Percentiles rank a stretch among this genome's conserved stretches.
Evolutionary conservation across 2,329 filamentous ascomycete genomes (phyloP).

Genomic region (Penicillium crustosum): DNA sequence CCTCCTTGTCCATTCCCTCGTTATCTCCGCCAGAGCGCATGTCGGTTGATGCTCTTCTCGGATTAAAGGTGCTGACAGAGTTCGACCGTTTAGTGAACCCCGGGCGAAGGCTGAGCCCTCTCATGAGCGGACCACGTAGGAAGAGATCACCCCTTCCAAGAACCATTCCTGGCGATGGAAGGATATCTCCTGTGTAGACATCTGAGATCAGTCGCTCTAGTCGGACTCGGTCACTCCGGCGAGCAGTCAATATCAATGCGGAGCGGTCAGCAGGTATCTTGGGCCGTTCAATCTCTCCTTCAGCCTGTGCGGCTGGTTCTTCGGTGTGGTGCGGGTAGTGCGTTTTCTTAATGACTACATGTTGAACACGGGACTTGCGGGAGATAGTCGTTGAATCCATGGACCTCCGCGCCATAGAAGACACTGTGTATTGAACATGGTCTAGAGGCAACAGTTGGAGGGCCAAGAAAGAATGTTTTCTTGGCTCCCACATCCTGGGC

Average conservation of each 20-base stretch:
- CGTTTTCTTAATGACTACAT: slow-evolving; percentile 86
- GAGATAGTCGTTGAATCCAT: slow-evolving; percentile 77
- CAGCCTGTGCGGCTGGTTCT: slow-evolving; percentile 44
- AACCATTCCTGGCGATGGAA: slow-evolving; percentile 83
- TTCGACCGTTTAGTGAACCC: slow-evolving; percentile 72
- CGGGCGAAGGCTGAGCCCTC: slow-evolving; percentile 77
- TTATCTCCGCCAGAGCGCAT: slow-evolving; percentile 6
- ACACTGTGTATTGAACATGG: slow-evolving; percentile 70
- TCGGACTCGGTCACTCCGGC: slow-evolving; percentile 71
- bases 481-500: slow-evolving; percentile 37
- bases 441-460: slow-evolving; percentile 73
- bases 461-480: slow-evolving; percentile 48
- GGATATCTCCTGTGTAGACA: slow-evolving; percentile 76
- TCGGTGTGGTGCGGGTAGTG: slow-evolving; percentile 62
- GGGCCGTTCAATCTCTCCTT: slow-evolving; percentile 68
- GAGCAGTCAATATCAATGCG: slow-evolving; percentile 70
- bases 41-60: slow-evolving; percentile 15
- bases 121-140: slow-evolving; percentile 75
- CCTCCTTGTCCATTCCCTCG: slow-evolving; percentile 17
- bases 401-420: slow-evolving; percentile 54
- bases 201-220: slow-evolving; percentile 73
- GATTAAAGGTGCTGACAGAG: slow-evolving; percentile 47
- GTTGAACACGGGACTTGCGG: slow-evolving; percentile 66
- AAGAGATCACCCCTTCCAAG: slow-evolving; percentile 67
- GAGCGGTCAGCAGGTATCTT: slow-evolving; percentile 73